Conservation (phyloP, 805 yeast genomes). For the Saturnispora kantuleensis region DNA sequence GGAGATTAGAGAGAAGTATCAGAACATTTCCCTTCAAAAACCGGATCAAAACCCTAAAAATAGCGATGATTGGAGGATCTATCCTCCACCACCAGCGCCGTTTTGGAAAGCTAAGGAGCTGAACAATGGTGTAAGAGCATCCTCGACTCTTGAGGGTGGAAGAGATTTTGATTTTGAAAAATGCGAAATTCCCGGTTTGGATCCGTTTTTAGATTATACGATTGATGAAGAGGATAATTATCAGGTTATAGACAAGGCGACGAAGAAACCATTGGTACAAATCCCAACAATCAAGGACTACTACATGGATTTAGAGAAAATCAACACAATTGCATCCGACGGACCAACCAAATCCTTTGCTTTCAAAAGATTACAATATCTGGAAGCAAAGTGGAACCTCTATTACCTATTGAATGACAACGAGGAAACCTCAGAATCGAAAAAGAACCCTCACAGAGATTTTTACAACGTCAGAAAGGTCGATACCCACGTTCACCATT, state of each 20-base stretch:
- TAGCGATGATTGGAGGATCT: constrained; percentile 58
- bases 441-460: constrained; percentile 93
- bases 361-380: constrained; percentile 80
- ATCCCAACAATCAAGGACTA: constrained; percentile 82
- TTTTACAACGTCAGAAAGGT: constrained; percentile 94
- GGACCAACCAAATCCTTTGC: constrained; percentile 98
- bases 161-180: constrained; percentile 46
- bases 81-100: constrained; percentile 93
- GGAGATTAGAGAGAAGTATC: constrained; percentile 67
- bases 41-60: constrained; percentile 82
- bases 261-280: constrained; percentile 35
- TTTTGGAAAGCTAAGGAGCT: constrained; percentile 43
- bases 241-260: constrained; percentile 30
- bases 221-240: constrained; percentile 59
- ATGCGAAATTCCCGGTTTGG: constrained; percentile 44
- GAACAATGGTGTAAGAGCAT: not conserved
- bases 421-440: constrained; percentile 83
- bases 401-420: constrained; percentile 83
- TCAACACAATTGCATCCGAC: constrained; percentile 71
- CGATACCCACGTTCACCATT: constrained; percentile 97
- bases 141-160: constrained; percentile 2
- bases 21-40: constrained; percentile 58
- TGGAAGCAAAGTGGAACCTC: constrained; percentile 95
- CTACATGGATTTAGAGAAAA: constrained; percentile 69
- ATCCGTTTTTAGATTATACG: constrained; percentile 31